Evolutionary conservation across 2,329 filamentous ascomycete species (phyloP), one percentile per base, ranked within the genome.

Genomic region (Colletotrichum sp.): DNA sequence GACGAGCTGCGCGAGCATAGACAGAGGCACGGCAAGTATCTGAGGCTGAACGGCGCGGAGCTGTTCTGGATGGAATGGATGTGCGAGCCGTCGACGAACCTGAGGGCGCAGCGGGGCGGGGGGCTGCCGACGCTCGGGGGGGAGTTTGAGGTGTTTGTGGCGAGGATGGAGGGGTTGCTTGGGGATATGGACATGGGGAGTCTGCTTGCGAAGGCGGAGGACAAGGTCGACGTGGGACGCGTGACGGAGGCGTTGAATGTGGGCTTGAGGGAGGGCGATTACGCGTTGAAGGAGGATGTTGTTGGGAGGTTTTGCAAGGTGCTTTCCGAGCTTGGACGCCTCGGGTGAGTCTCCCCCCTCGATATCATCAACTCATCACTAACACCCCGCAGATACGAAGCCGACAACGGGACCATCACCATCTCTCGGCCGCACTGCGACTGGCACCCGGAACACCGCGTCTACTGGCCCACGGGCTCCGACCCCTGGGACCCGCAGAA

Each of bases 401-500:
- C 30, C 21, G 18, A 36, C 6, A 48, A 65, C 26, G 63, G 80
- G 32, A 15, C 2, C 10, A 81, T 82, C 24, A 30, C 78, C 8
- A 80, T 84, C 24, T 69, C 73, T 71, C 81, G 83, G 3, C 82
- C 83, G 0, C 1, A 32, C 2, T 74, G 78, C 65, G 68, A 80
- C 8, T 78, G 80, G 74, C 81, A 82, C 72, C 83, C 84, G 1
- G 84, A 85, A 71, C 75, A 83, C 57, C 81, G 80, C 48, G 77
- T 83, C 21, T 48, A 76, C 67, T 81, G 80, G 80, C 79, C 82
- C 65, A 38, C 70, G 65, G 61, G 57, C 1, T 75, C 75, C 8
- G 77, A 77, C 61, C 38, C 67, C 18, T 68, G 58, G 66, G 43
- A 71, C 16, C 15, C 67, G 16, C 34, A 21, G 24, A 68, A 32